Conservation (phyloP, 2,329 filamentous ascomycete genomes). For the Pseudogymnoascus sp. region DNA sequence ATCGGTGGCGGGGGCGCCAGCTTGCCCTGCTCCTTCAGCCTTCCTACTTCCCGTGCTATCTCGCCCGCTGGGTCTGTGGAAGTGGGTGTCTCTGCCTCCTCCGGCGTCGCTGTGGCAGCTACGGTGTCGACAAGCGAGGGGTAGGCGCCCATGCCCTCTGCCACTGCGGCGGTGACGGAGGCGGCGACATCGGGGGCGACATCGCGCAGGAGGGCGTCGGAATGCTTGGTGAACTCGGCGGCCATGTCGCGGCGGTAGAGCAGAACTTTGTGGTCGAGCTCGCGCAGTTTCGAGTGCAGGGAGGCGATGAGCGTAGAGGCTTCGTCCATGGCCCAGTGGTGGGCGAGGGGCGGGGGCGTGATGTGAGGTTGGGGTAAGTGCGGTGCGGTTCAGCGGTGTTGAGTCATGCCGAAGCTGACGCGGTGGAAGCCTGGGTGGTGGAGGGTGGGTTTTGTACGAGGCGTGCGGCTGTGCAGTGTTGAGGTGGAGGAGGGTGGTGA, state of each 20-base stretch:
- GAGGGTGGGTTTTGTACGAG: background rate
- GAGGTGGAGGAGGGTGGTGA: background rate
- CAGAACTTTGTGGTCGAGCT: conserved; percentile 51
- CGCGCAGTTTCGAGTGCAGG: conserved; percentile 46
- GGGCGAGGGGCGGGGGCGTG: conserved; percentile 44
- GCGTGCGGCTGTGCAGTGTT: background rate
- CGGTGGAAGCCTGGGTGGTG: background rate
- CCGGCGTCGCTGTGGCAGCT: background rate
- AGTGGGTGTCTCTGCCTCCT: background rate
- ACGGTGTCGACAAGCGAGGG: conserved; percentile 16
- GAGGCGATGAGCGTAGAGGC: conserved; percentile 66
- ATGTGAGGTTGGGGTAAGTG: background rate
- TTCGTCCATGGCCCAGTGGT: conserved; percentile 71
- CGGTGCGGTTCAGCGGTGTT: background rate
- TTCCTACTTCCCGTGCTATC: background rate
- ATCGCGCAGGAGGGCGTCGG: conserved; percentile 42
- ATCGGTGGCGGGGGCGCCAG: background rate
- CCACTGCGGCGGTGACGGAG: conserved; percentile 39
- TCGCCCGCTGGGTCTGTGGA: background rate
- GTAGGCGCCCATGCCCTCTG: conserved; percentile 21
- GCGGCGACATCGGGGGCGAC: conserved; percentile 40
- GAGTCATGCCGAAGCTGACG: background rate
- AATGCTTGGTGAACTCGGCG: conserved; percentile 49
- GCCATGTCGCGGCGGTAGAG: conserved; percentile 51
- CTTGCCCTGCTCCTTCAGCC: background rate